Evolutionary conservation across 176 grass and related monocot species (phyloP), one percentile per base, ranked within the genome.

Genomic region (Lolium perenne): DNA sequence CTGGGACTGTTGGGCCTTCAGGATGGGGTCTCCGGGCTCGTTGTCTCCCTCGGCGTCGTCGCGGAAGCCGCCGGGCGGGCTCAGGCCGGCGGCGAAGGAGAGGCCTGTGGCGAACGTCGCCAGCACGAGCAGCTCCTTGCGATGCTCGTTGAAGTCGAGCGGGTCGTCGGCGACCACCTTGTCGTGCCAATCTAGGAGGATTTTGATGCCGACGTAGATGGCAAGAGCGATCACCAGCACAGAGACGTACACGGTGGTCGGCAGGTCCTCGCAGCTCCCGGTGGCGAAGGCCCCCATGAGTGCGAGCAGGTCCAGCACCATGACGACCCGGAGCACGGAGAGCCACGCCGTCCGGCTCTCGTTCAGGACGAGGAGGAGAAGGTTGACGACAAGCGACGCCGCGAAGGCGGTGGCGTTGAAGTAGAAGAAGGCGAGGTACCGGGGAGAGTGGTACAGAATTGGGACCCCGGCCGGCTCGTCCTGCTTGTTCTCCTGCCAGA

Each of bases 361-460:
- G 74, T n/a, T 55, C 26, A 78, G 58, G 6, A 79, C 65, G 2
- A 88, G 75, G 21, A 89, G 32, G 32, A 35, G 32, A 3, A 35
- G 32, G 32, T 35, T 35, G 32, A 35, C 32, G 32, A 35, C 32
- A 0, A 89, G 82, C 21, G 87, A 89, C 1, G 87, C 81, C 1
- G 87, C 81, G 21, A 89, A 92, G 0, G 87, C 79, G 0, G 88
- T 87, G 0, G 91, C 91, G 10, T 92, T 92, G 80, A 81, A 90
- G 78, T 92, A 92, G 82, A 80, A 92, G 84, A 92, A 92, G 10
- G 53, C 45, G 45, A 83, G 75, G 78, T 92, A 92, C 20, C 84
- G 90, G 5, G 0, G 0, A 15, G 12, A 62, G 35, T n/a, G 1
- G 7, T 38, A 54, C 0, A 90, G 87, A 38, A 84, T 77, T 11